A percentile compares a stretch with the other conserved stretches of the same genome.
Evolutionary conservation across 2,329 filamentous ascomycete genomes (phyloP).

Genomic region (Epichloe sibirici): DNA sequence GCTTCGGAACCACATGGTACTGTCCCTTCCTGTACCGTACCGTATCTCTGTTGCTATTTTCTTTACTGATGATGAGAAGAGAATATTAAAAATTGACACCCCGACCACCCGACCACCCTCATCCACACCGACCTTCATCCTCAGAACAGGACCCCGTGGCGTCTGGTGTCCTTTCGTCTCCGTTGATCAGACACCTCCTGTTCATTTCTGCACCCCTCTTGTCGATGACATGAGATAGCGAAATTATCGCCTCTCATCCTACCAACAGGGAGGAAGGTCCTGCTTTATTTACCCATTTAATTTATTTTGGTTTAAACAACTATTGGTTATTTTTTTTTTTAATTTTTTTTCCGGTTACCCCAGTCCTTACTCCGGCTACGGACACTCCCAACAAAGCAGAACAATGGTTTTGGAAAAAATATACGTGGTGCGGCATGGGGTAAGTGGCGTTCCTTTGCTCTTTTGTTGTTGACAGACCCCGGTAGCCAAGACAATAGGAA

Average conservation of each 20-base stretch:
- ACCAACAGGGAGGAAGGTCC: no score
- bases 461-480: background rate
- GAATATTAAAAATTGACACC: background rate
- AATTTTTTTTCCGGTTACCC: no score
- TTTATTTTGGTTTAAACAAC: background rate
- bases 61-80: no score
- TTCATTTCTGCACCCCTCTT: no score
- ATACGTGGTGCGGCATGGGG: constrained; percentile 63
- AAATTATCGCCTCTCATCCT: no score
- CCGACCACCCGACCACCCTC: background rate
- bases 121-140: background rate
- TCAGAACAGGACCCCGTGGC: background rate
- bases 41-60: no score
- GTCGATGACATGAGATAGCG: no score
- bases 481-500: constrained; percentile 2
- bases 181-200: background rate
- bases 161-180: background rate
- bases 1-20: background rate
- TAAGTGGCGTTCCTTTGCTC: constrained; percentile 30
- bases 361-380: background rate
- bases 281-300: no score
- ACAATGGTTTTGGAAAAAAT: constrained; percentile 57
- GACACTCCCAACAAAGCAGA: background rate
- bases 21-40: no score
- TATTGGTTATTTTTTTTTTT: background rate